Conservation (phyloP, 495 filamentous ascomycete species). For the Rostrohypoxylon terebratum region DNA sequence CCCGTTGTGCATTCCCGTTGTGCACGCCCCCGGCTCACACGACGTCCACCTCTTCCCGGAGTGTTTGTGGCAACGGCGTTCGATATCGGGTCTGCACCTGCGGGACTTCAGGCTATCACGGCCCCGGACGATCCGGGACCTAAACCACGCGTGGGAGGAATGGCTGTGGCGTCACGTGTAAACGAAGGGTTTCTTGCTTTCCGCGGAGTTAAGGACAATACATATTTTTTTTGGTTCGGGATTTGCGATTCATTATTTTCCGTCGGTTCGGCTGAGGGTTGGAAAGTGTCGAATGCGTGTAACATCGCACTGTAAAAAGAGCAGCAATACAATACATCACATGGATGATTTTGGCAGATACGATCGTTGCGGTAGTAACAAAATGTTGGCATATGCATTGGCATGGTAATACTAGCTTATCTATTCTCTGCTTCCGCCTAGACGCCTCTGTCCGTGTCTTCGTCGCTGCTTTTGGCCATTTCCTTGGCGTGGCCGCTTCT, state of each 20-base stretch:
- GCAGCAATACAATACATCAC: neutral
- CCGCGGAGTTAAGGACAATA: conserved; percentile 14
- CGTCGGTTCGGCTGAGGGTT: neutral
- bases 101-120: conserved; percentile 17
- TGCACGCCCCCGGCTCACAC: too few species aligned
- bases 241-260: neutral
- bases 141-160: conserved; percentile 15
- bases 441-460: neutral
- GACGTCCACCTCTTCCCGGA: neutral
- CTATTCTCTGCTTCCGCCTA: conserved; percentile 14
- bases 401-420: neutral
- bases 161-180: conserved; percentile 2
- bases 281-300: neutral
- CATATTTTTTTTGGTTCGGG: neutral
- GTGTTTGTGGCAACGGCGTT: neutral
- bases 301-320: conserved; percentile 23
- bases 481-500: neutral
- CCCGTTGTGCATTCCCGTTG: neutral
- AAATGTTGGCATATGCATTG: neutral
- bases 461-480: conserved; percentile 1
- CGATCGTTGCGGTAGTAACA: neutral
- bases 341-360: neutral
- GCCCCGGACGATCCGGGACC: neutral
- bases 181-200: conserved; percentile 3
- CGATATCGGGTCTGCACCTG: neutral